These are phyloP conservation scores for Candida sojae DNA, from an alignment of 1,139 yeast species.

Conservation along the genomic window DNA sequence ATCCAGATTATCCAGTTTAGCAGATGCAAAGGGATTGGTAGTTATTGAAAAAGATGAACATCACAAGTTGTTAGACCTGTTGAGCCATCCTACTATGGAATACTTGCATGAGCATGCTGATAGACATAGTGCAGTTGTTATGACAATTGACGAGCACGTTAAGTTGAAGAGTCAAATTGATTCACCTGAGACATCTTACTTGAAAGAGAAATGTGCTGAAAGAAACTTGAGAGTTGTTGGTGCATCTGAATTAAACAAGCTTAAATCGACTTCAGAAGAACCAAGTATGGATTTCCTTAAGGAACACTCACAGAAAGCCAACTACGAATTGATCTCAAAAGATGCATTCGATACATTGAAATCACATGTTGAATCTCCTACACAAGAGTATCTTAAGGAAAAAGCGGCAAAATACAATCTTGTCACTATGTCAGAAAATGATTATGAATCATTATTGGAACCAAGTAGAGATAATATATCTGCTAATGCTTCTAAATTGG, in stretches of 20 bases:
- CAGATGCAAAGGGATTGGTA: conserved; percentile 15
- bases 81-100: conserved; percentile 24
- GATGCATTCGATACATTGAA: conserved; percentile 19
- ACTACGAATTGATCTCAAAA: conserved; percentile 16
- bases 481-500: conserved; percentile 16
- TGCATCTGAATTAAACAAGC: conserved; percentile 4
- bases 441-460: conserved; percentile 21
- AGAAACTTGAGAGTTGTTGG: conserved; percentile 10
- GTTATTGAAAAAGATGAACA: conserved; percentile 19
- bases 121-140: conserved; percentile 12
- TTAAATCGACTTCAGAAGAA: conserved; percentile 10
- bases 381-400: conserved; percentile 23
- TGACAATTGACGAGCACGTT: conserved; percentile 20
- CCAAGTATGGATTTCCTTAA: conserved; percentile 24
- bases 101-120: conserved; percentile 17
- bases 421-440: conserved; percentile 25
- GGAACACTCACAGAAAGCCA: conserved; percentile 14
- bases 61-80: conserved; percentile 15
- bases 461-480: conserved; percentile 23
- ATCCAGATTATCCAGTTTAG: conserved; percentile 18
- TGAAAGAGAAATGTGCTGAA: conserved; percentile 19
- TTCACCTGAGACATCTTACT: conserved; percentile 22
- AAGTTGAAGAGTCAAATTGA: conserved; percentile 14
- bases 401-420: conserved; percentile 16
- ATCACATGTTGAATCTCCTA: conserved; percentile 23